Evolutionary conservation across 2,329 filamentous ascomycete species (phyloP), one percentile per base, ranked within the genome.

Genomic region (Ceratocystis eucalypticola): DNA sequence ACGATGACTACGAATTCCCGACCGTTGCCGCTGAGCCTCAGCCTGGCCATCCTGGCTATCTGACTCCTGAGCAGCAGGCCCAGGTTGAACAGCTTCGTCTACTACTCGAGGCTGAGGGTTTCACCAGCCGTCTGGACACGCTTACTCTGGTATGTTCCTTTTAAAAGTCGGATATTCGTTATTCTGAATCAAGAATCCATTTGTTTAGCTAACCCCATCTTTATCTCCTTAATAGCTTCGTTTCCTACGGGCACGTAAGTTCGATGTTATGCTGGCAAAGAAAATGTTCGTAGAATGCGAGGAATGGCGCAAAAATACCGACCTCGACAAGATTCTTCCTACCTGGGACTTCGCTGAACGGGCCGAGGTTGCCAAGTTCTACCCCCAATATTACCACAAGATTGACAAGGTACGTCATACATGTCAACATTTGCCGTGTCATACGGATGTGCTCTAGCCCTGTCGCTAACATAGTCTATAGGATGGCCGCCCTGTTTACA

Each of bases 331-430:
- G 70, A 82, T 90, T 46, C 84, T 93, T 65, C 85, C 84, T 69
- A 87, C 79, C 71, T 96, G 95, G 81, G 86, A 94, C 68, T 96
- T 96, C 80, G 82, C 82, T 70, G 92, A 96, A 82, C 94, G 93
- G 77, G 73, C 83, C 66, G 76, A 93, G 74, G 84, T 99, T 68
- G 89, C 89, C 77, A 80, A 93, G 77, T 96, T 89, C 82, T 99
- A 99, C 79, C 91, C 91, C 61, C 94, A 99, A 79, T 99, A 94
- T 81, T 99, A 99, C 80, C 94, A 99, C 84, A 96, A 96, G 81
- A 93, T 86, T 12, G 90, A 94, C 78, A 91, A 91, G 79, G 85
- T 87, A 75, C 66, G 72, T 46, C 17, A 59, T 44, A 7, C 8
- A 61, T 50, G 17, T 10, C 3, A 37, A 37, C 41, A n/a, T 20